Evolutionary conservation across 1,139 yeast species (phyloP).

Genomic region (Nakaseomyces nivariensis): DNA sequence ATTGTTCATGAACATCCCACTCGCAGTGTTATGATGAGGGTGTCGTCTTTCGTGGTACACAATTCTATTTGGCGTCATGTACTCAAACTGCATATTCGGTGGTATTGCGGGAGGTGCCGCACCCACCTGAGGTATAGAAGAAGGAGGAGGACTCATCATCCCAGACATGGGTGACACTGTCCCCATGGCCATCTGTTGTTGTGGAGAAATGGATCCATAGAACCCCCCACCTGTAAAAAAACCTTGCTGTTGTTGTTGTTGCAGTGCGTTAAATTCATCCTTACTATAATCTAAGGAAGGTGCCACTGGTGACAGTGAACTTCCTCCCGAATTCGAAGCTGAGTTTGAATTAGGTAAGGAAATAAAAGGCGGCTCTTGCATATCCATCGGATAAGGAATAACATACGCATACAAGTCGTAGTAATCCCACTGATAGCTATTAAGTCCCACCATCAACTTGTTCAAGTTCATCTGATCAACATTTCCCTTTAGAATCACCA

Average conservation of each 20-base stretch:
- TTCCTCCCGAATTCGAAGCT: not conserved
- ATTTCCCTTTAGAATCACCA: slow-evolving; percentile 17
- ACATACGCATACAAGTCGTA: slow-evolving; percentile 23
- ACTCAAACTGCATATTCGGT: slow-evolving; percentile 2
- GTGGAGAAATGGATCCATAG: not conserved
- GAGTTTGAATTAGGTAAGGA: not conserved
- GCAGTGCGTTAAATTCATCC: not conserved
- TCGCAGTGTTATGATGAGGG: not conserved
- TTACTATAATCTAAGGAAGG: not conserved
- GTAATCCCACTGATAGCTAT: slow-evolving; percentile 27
- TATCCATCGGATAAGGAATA: slow-evolving; percentile 7
- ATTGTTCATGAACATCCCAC: not conserved
- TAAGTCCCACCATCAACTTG: slow-evolving; percentile 21
- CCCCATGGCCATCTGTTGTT: not conserved
- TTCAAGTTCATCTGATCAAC: slow-evolving; percentile 16
- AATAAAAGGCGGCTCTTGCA: not conserved
- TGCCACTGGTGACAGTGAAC: not conserved
- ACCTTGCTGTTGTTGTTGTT: no score
- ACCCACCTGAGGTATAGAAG: not conserved
- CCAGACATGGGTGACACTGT: not conserved
- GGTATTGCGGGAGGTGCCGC: not conserved
- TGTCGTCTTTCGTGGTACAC: not conserved
- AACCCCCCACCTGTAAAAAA: not conserved
- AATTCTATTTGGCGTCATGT: slow-evolving; percentile 1
- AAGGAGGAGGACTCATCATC: not conserved